A percentile compares a stretch with the other conserved stretches of the same genome.
Evolutionary conservation across 345 rosid species (phyloP).

Genomic region (thale cress (Arabidopsis thaliana)): TAIR10.1 NC_003071.7:9901001-9901500

Average conservation of each 20-base stretch:
- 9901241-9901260: constrained; percentile 17
- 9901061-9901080: constrained; percentile 58
- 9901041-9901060: constrained; percentile 49
- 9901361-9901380: constrained; percentile 51
- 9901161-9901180: constrained; percentile 16
- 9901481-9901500: neutral
- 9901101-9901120: constrained; percentile 35
- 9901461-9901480: constrained; percentile 13
- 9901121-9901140: constrained; percentile 49
- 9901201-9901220: constrained; percentile 56
- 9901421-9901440: no score
- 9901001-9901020: constrained; percentile 55
- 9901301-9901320: constrained; percentile 43
- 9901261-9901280: constrained; percentile 48
- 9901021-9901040: constrained; percentile 62
- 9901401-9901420: constrained; percentile 31
- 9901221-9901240: constrained; percentile 37
- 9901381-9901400: constrained; percentile 46
- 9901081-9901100: constrained; percentile 51
- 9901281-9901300: constrained; percentile 54
- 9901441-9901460: constrained; percentile 2
- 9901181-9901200: constrained; percentile 41
- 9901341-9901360: constrained; percentile 42
- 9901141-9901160: constrained; percentile 44
- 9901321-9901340: constrained; percentile 54